Evolutionary conservation across 2,329 filamentous ascomycete species (phyloP).

Genomic region (Fusarium solani-melongenae): DNA sequence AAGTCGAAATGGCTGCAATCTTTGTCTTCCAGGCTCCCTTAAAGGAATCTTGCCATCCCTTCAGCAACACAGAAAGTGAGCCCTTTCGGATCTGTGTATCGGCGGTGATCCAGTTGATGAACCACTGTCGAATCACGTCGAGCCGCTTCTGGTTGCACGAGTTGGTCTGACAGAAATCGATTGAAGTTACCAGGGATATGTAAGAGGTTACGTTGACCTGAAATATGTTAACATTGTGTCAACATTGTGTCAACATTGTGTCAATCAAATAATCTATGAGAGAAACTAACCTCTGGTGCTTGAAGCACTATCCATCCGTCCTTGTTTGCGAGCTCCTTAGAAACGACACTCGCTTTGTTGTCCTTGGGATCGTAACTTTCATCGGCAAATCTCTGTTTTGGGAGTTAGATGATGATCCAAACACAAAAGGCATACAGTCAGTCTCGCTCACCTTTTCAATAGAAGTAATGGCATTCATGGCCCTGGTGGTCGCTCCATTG

Average conservation of each 20-base stretch:
- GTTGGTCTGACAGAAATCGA: neutral
- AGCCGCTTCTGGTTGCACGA: neutral
- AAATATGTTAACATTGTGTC: neutral
- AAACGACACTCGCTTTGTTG: conserved; percentile 11
- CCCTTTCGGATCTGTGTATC: conserved; percentile 15
- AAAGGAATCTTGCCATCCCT: conserved; percentile 23
- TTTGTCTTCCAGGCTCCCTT: conserved; percentile 14
- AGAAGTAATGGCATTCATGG: neutral
- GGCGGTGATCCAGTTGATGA: conserved; percentile 17
- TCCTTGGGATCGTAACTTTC: conserved; percentile 3
- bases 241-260: neutral
- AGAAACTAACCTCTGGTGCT: conserved; percentile 8
- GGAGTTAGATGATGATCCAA: neutral
- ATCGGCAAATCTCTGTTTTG: neutral
- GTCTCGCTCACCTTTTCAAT: conserved; percentile 3
- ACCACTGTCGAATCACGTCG: conserved; percentile 6
- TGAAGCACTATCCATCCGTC: conserved; percentile 26
- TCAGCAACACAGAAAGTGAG: conserved; percentile 9
- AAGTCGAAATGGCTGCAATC: conserved; percentile 13
- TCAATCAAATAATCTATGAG: fast-evolving
- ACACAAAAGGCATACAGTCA: neutral
- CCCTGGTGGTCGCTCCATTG: neutral
- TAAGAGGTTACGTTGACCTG: conserved; percentile 19
- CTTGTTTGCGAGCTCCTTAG: conserved; percentile 18
- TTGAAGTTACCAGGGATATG: neutral